Base-by-base conservation (phyloP, 2,329 filamentous ascomycete species). In the Graphium sp. region DNA sequence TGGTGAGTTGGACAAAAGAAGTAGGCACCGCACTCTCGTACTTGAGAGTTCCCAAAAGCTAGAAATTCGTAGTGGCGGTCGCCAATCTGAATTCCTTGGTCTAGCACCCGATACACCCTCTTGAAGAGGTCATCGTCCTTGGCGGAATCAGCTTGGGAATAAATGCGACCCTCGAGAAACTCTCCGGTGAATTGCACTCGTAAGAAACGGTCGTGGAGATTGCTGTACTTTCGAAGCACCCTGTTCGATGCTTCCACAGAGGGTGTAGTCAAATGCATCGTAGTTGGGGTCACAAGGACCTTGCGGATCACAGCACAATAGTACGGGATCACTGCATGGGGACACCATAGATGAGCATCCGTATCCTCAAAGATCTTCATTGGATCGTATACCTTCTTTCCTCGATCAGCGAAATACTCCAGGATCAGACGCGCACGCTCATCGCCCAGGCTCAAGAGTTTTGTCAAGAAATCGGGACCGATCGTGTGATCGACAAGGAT, bases 11-110 rank as follows among this genome's bases (percentile, higher is more conserved):
- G 67, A 5, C 81, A 77, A 47, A 95, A 95, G 51, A 98, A 94
- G 44, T 89, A 95, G 0, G 82, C 85, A 0, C 85, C 80, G 39
- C 87, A 74, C 44, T 95, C 85, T 29, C 87, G 71, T 34, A 98
- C 80, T 41, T 98, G 89, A 0, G 89, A 94, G 48, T 89, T 95
- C 0, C 89, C 87, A 52, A 85, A 94, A 0, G 87, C 89, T 16
- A 98, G 66, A 37, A 95, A 95, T 39, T 87, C 68, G 48, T 84
- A 98, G 33, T 71, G 69, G 6, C 82, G 74, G 36, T 76, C 79
- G 5, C 82, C 89, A 28, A 98, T 74, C 1, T 60, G 60, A 37
- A 98, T 87, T 1, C 89, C 89, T 31, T 89, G 68, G 24, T 55
- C 62, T 43, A 95, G 56, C 0, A 76, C 67, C 26, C 76, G 65